These are phyloP conservation scores for Sequoia sempervirens DNA, from an alignment of 75 land plant genomes.

Conservation along the genomic window DNA sequence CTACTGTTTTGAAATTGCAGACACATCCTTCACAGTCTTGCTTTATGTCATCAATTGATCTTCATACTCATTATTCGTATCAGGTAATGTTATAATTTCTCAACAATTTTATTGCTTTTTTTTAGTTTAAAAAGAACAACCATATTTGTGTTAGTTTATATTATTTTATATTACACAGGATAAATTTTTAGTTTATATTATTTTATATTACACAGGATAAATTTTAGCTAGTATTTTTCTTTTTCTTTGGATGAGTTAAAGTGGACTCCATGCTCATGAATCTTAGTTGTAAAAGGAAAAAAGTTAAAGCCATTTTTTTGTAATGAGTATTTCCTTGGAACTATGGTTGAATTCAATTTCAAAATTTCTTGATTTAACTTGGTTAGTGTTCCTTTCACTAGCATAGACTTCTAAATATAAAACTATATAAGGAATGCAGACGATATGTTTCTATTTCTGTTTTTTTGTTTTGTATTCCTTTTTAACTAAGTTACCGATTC, in stretches of 20 bases:
- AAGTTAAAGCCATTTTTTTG: neutral
- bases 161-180: no score
- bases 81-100: conserved; percentile 49
- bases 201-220: neutral
- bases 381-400: neutral
- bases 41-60: conserved; percentile 95
- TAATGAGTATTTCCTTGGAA: neutral
- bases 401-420: neutral
- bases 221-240: neutral
- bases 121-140: neutral
- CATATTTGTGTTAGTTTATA: neutral
- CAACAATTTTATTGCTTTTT: neutral
- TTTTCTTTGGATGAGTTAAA: neutral
- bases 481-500: neutral
- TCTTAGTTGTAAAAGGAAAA: neutral
- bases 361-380: neutral
- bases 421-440: neutral
- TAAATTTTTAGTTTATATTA: no score
- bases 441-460: neutral
- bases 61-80: conserved; percentile 92
- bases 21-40: conserved; percentile 94
- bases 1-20: conserved; percentile 37
- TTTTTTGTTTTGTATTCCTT: neutral
- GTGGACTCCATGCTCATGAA: neutral
- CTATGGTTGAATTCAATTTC: neutral